Conservation (phyloP, 2,329 filamentous ascomycete species). For the Coniochaeta prunicola region DNA sequence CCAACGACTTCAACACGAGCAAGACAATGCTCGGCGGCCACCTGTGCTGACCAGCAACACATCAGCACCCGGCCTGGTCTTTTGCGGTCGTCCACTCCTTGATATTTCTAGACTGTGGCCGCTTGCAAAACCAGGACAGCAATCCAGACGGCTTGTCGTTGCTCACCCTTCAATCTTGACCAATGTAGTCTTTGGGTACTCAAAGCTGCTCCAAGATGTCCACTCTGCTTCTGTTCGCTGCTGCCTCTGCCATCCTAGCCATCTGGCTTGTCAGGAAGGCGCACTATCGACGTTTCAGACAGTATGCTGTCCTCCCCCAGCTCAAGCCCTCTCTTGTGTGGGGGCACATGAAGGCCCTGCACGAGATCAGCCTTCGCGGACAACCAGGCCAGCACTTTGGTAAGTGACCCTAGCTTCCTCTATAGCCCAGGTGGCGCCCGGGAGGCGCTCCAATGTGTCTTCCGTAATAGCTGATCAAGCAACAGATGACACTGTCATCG, state of each 20-base stretch:
- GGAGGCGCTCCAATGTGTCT: not conserved
- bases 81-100: too few species aligned
- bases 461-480: not conserved
- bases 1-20: too few species aligned
- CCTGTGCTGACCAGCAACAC: too few species aligned
- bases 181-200: not conserved
- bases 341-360: conserved; percentile 14
- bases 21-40: too few species aligned
- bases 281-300: conserved; percentile 13
- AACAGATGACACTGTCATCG: conserved; percentile 15
- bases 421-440: not conserved
- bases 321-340: conserved; percentile 13
- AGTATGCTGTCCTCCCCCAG: conserved; percentile 15
- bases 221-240: not conserved
- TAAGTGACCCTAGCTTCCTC: conserved; percentile 2
- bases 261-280: conserved; percentile 8
- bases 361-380: conserved; percentile 7
- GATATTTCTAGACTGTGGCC: too few species aligned
- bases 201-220: not conserved
- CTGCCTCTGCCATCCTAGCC: not conserved
- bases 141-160: not conserved
- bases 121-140: not conserved
- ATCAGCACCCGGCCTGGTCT: too few species aligned
- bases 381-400: conserved; percentile 9
- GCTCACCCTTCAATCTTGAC: not conserved